Evolutionary conservation across 805 yeast genomes (phyloP).

Genomic region (Brettanomyces custersianus): DNA sequence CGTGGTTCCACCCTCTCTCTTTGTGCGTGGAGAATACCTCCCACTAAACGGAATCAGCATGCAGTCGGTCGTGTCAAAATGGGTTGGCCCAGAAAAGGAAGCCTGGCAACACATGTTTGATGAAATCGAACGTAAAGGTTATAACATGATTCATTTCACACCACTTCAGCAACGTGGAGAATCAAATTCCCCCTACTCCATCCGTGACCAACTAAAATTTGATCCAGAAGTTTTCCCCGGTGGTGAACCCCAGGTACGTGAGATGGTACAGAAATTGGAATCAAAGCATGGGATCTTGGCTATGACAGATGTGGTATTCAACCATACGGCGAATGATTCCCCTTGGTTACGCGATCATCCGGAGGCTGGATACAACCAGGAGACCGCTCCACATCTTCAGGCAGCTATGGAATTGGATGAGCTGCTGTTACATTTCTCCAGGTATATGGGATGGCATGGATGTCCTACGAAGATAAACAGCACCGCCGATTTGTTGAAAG

Average conservation of each 20-base stretch:
- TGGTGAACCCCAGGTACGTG: conserved; percentile 42
- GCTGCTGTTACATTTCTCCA: conserved; percentile 57
- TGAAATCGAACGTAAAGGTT: conserved; percentile 63
- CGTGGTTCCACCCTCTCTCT: conserved; percentile 71
- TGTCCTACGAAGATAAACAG: conserved; percentile 48
- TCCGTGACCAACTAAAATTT: conserved; percentile 73
- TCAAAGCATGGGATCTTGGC: conserved; percentile 52
- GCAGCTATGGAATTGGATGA: conserved; percentile 81
- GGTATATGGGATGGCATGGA: conserved; percentile 43
- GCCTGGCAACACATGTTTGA: conserved; percentile 63
- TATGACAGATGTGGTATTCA: conserved; percentile 86
- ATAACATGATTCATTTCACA: conserved; percentile 94
- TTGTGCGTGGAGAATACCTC: conserved; percentile 43
- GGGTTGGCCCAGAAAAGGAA: conserved; percentile 60
- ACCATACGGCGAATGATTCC: conserved; percentile 91
- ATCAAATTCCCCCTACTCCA: conserved; percentile 89
- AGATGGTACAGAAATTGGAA: conserved; percentile 42
- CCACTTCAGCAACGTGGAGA: conserved; percentile 87
- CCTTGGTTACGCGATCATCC: conserved; percentile 80
- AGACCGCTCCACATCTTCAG: conserved; percentile 81
- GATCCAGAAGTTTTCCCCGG: conserved; percentile 57
- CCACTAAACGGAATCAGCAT: conserved; percentile 73
- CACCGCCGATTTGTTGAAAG: conserved; percentile 44
- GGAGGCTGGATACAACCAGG: conserved; percentile 77
- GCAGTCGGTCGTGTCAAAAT: conserved; percentile 82